phyloP scores from a whole-genome alignment of 2,329 filamentous ascomycete genomes.

The Xylaria sp. region DNA sequence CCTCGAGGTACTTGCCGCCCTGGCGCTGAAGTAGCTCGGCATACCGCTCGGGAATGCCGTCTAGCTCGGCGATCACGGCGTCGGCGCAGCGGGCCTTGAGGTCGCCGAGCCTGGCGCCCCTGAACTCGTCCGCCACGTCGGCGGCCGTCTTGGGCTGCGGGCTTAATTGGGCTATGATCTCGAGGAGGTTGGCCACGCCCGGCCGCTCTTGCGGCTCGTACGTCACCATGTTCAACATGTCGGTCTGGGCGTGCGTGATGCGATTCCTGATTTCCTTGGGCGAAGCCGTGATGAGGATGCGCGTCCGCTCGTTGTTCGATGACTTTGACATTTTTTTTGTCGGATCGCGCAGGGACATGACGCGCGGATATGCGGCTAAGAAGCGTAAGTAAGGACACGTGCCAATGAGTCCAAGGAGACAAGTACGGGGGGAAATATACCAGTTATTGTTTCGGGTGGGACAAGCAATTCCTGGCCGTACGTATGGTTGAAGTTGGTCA shows the following conservation, averaged over 20 bases:
- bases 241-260: slow-evolving; percentile 79
- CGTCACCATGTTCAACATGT: slow-evolving; percentile 72
- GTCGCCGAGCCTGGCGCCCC: slow-evolving; percentile 60
- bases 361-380: slow-evolving; percentile 78
- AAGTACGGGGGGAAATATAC: slow-evolving; percentile 56
- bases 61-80: slow-evolving; percentile 64
- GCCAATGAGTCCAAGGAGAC: not conserved
- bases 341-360: slow-evolving; percentile 90
- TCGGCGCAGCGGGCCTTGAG: slow-evolving; percentile 74
- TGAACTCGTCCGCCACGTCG: slow-evolving; percentile 50
- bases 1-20: slow-evolving; percentile 64
- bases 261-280: slow-evolving; percentile 73
- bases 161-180: slow-evolving; percentile 79
- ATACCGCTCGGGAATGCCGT: slow-evolving; percentile 62
- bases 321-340: slow-evolving; percentile 95
- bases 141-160: slow-evolving; percentile 46
- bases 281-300: slow-evolving; percentile 84
- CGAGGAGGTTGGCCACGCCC: slow-evolving; percentile 87
- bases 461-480: slow-evolving; percentile 66
- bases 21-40: slow-evolving; percentile 56
- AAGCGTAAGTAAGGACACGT: slow-evolving; percentile 3
- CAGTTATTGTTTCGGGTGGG: slow-evolving; percentile 76
- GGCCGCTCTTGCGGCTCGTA: slow-evolving; percentile 79
- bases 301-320: slow-evolving; percentile 73
- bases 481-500: slow-evolving; percentile 85